phyloP scores from a whole-genome alignment of 2,329 filamentous ascomycete species.

The Scedosporium apiospermum region DNA sequence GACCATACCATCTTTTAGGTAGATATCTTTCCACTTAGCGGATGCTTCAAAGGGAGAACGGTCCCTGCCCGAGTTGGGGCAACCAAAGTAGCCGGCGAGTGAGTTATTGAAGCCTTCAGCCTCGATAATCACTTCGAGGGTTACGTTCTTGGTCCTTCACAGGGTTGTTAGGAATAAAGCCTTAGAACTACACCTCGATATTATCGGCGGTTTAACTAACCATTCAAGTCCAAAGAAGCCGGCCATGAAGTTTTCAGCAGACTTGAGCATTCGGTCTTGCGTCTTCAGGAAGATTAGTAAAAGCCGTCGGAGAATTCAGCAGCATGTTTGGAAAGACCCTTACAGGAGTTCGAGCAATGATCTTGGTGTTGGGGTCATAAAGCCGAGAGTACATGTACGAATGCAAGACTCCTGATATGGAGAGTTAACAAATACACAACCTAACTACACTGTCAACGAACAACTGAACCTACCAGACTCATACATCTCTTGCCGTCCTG shows the following conservation, averaged over 20 bases:
- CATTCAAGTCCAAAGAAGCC: slow-evolving; percentile 72
- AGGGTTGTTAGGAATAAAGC: not conserved
- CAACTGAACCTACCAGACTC: slow-evolving; percentile 37
- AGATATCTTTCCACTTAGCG: slow-evolving; percentile 50
- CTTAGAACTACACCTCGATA: not conserved
- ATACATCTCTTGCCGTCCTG: slow-evolving; percentile 59
- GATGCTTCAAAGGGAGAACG: slow-evolving; percentile 43
- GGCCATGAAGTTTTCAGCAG: slow-evolving; percentile 67
- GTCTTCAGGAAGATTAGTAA: slow-evolving; percentile 31
- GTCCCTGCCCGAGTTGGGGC: slow-evolving; percentile 49
- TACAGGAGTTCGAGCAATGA: slow-evolving; percentile 61
- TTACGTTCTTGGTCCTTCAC: slow-evolving; percentile 54
- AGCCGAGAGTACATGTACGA: slow-evolving; percentile 64
- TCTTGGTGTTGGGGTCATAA: slow-evolving; percentile 63
- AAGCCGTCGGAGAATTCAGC: not conserved
- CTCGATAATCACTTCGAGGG: slow-evolving; percentile 65
- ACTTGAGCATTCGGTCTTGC: slow-evolving; percentile 69
- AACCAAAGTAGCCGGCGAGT: slow-evolving; percentile 57
- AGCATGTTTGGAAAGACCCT: slow-evolving; percentile 10
- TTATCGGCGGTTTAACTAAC: slow-evolving; percentile 17
- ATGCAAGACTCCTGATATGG: slow-evolving; percentile 47
- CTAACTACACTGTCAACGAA: not conserved
- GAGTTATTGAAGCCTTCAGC: slow-evolving; percentile 57
- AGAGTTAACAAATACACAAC: not conserved
- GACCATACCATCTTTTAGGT: slow-evolving; percentile 47